Conservation (phyloP, 202 grass and related monocot species). For the Carex sylvatica region DNA sequence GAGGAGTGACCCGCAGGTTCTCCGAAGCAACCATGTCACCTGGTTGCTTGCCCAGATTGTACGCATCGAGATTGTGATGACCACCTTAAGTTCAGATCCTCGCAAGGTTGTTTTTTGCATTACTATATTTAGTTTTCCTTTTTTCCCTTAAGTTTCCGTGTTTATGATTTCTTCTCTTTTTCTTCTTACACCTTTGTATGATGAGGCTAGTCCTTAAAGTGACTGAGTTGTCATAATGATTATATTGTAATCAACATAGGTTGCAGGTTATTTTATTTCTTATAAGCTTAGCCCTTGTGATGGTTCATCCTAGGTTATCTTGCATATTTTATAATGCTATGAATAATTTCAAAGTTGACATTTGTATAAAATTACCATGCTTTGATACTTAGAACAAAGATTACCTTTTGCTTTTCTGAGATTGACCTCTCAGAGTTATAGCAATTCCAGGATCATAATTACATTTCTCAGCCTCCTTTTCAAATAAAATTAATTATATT, state of each 20-base stretch:
- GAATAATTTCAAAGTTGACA: background rate
- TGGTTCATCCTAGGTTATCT: background rate
- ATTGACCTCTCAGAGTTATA: slow-evolving; percentile 13
- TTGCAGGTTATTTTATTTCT: background rate
- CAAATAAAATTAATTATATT: background rate
- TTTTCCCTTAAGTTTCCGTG: background rate
- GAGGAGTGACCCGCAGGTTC: slow-evolving; percentile 75
- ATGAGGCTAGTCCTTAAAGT: background rate
- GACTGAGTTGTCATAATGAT: background rate
- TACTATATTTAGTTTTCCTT: background rate
- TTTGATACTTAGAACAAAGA: background rate
- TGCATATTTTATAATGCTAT: background rate
- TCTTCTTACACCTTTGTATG: background rate
- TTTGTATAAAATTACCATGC: background rate
- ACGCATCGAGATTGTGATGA: slow-evolving; percentile 89
- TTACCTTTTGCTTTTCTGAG: background rate
- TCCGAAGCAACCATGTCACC: slow-evolving; percentile 91
- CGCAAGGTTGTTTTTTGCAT: slow-evolving; percentile 47
- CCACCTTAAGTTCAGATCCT: slow-evolving; percentile 81
- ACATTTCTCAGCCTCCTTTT: slow-evolving; percentile 14
- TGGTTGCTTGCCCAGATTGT: slow-evolving; percentile 98
- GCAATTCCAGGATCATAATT: background rate
- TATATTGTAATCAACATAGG: background rate
- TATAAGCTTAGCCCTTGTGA: background rate
- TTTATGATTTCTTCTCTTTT: background rate